These are phyloP conservation scores for Ochromonas danica DNA, from an alignment of 108 stramenopile species.

Conservation along the genomic window DNA sequence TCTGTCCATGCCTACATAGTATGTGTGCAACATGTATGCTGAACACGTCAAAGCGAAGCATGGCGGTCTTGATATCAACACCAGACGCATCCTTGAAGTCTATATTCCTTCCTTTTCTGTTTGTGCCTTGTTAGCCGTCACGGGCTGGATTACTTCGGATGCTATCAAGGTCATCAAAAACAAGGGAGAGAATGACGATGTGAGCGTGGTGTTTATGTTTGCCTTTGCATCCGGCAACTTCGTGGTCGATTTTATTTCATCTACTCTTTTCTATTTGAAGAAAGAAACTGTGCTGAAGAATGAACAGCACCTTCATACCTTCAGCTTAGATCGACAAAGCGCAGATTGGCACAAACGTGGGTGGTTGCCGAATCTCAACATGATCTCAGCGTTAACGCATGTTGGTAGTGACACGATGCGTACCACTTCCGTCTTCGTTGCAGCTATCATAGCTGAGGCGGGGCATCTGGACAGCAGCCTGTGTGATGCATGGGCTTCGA, in stretches of 20 bases:
- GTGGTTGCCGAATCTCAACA: background rate
- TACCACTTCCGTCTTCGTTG: conserved; percentile 20
- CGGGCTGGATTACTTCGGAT: background rate
- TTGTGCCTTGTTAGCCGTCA: conserved; percentile 17
- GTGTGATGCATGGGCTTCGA: conserved; percentile 31
- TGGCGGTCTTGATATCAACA: background rate
- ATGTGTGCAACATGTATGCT: conserved; percentile 31
- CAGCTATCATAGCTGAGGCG: conserved; percentile 6
- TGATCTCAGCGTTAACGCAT: conserved; percentile 27
- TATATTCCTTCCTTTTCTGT: conserved; percentile 24
- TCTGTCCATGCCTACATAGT: background rate
- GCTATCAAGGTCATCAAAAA: conserved; percentile 3
- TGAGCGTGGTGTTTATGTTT: conserved; percentile 20
- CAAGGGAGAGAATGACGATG: background rate
- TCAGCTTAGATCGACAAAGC: too few relatives aligned
- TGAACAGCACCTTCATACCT: background rate
- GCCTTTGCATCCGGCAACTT: conserved; percentile 12
- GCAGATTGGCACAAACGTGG: too few relatives aligned
- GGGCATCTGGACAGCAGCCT: background rate
- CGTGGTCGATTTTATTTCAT: conserved; percentile 12
- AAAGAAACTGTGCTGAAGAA: background rate
- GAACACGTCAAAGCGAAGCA: conserved; percentile 12
- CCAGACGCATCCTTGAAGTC: conserved; percentile 6
- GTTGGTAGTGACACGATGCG: conserved; percentile 32
- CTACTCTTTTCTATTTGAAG: conserved; percentile 1